phyloP scores from a whole-genome alignment of 2,329 filamentous ascomycete genomes.

The Colletotrichum orchidophilum region DNA sequence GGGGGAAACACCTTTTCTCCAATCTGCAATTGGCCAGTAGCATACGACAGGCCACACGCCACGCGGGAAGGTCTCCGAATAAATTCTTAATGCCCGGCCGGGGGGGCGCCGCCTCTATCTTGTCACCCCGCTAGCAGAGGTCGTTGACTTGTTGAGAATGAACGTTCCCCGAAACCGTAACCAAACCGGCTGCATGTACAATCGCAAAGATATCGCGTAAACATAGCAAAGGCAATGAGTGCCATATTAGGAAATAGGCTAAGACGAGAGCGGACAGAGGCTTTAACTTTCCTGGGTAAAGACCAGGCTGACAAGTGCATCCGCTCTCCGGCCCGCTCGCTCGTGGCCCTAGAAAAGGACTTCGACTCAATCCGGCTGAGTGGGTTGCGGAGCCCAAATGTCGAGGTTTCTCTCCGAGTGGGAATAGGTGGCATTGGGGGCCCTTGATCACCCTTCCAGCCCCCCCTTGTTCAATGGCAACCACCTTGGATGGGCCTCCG shows the following conservation, averaged over 20 bases:
- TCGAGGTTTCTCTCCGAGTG: background rate
- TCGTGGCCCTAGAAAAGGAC: background rate
- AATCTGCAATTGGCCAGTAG: background rate
- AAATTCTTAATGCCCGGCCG: too few species aligned
- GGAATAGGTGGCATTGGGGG: background rate
- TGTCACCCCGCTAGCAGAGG: background rate
- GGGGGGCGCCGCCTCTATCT: background rate
- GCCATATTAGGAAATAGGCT: background rate
- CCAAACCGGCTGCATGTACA: background rate
- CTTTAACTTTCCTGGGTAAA: background rate
- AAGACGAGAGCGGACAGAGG: background rate
- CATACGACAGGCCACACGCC: background rate
- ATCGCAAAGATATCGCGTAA: background rate
- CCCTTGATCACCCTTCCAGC: background rate
- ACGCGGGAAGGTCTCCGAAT: background rate
- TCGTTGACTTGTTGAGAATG: background rate
- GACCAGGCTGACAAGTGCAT: background rate
- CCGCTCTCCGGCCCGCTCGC: background rate
- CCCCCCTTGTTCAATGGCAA: background rate
- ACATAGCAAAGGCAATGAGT: background rate
- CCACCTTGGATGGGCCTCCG: background rate
- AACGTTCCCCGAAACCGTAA: background rate
- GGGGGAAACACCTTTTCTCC: background rate
- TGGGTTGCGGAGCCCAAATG: constrained; percentile 2
- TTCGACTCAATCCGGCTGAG: background rate